Evolutionary conservation across 495 filamentous ascomycete species (phyloP).

Genomic region (Penicillium egyptiacum): DNA sequence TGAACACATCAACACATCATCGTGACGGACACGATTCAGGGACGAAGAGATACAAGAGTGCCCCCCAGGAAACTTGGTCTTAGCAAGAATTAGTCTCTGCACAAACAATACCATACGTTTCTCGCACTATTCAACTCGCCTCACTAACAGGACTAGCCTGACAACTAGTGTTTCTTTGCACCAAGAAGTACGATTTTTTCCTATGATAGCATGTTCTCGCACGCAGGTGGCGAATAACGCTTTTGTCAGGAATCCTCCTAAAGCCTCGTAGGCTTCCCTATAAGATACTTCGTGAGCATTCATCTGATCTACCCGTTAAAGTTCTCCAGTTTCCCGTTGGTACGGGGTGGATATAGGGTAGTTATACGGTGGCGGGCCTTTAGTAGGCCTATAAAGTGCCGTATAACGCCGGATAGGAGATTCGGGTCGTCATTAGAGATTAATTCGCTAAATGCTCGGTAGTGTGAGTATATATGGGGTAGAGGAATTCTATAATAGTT

Average conservation of each 20-base stretch:
- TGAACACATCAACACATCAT: too few relatives aligned
- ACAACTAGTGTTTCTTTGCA: too few relatives aligned
- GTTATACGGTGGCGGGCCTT: not conserved
- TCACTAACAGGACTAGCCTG: too few relatives aligned
- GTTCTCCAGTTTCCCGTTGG: slow-evolving; percentile 7
- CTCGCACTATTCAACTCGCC: too few relatives aligned
- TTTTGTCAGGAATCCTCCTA: not conserved
- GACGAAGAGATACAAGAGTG: too few relatives aligned
- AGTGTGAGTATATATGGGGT: slow-evolving; percentile 2
- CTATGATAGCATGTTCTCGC: not conserved
- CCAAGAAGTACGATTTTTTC: too few relatives aligned
- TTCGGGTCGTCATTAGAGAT: slow-evolving; percentile 5
- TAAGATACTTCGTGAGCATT: slow-evolving; percentile 9
- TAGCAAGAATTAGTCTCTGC: too few relatives aligned
- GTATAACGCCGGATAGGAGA: not conserved
- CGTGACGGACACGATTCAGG: too few relatives aligned
- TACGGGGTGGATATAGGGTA: not conserved
- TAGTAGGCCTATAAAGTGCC: not conserved
- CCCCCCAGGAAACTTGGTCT: too few relatives aligned
- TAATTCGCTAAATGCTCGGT: not conserved
- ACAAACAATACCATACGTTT: too few relatives aligned
- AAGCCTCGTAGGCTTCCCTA: not conserved
- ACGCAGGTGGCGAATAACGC: not conserved
- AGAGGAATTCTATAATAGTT: not conserved
- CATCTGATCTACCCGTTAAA: slow-evolving; percentile 4